Base-by-base conservation (phyloP, 208 protist species). In the Trypanosomatidae sp. region DNA sequence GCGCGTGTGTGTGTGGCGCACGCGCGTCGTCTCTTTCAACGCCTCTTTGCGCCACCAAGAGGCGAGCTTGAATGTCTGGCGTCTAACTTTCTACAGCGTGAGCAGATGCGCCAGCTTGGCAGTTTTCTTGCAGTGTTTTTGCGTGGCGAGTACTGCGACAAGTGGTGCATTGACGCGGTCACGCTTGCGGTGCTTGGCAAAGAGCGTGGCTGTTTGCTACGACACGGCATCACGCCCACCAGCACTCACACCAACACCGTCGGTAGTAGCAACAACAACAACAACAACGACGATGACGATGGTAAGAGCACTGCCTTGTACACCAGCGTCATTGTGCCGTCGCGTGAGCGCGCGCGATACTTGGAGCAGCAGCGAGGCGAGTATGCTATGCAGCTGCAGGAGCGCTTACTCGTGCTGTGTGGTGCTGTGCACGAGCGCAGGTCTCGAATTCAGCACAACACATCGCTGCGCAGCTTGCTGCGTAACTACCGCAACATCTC, bases 161-260 rank as follows among this genome's bases (percentile, higher is more conserved):
- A 52, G 53, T 77, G 69, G 69, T 69, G 58, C 49, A 25, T 77
- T 1, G 69, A 72, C 49, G 59, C 46, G 10, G 53, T 61, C 15
- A 72, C 64, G 63, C 53, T 71, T 6, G 54, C 54, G n/a, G 54
- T 66, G 15, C 50, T 77, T 5, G 69, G 60, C 27, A 48, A 54
- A 13, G 53, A 61, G 6, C 53, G 42, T 28, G 65, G 60, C 54
- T 56, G 53, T 33, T 58, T 46, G 15, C 58, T 32, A 35, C 46
- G 62, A 3, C 37, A 57, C 41, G 32, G 44, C 24, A 53, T 53
- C 7, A 33, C 10, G 33, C 16, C n/a, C n/a, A n/a, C n/a, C n/a
- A n/a, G n/a, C n/a, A n/a, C n/a, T n/a, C n/a, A n/a, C n/a, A n/a
- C n/a, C n/a, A n/a, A n/a, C n/a, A n/a, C n/a, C n/a, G n/a, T n/a